Conservation (phyloP, 129 eudicot genomes). For the Helianthus tuberosus region DNA sequence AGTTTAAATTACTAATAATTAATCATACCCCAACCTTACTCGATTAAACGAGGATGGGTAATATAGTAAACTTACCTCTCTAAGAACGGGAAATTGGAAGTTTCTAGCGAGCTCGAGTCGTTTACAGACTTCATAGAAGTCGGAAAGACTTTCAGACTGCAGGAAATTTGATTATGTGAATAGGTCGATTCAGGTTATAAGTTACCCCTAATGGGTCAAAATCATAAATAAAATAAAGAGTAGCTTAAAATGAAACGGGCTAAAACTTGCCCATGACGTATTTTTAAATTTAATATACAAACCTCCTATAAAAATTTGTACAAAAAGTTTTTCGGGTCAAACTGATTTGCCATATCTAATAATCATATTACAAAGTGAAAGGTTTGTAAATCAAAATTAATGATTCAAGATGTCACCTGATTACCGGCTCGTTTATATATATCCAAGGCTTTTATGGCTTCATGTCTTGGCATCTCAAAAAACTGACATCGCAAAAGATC, state of each 20-base stretch:
- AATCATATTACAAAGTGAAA: background rate
- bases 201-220: background rate
- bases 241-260: background rate
- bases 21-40: conserved; percentile 12
- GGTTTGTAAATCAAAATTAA: conserved; percentile 10
- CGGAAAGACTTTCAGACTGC: conserved; percentile 88
- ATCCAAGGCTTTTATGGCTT: conserved; percentile 92
- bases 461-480: conserved; percentile 99
- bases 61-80: conserved; percentile 59
- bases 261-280: no score
- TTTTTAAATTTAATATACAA: no score
- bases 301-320: no score
- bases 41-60: no score
- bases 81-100: conserved; percentile 86
- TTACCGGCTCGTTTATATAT: conserved; percentile 93
- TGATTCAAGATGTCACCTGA: conserved; percentile 56
- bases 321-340: no score
- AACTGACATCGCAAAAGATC: conserved; percentile 59
- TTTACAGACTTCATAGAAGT: conserved; percentile 92
- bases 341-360: background rate
- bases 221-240: background rate
- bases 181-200: background rate
- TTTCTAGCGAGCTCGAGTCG: conserved; percentile 94
- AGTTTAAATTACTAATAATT: conserved; percentile 17
- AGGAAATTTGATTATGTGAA: conserved; percentile 4